phyloP scores from a whole-genome alignment of 2,329 filamentous ascomycete species.

The Colletotrichum spinosum region DNA sequence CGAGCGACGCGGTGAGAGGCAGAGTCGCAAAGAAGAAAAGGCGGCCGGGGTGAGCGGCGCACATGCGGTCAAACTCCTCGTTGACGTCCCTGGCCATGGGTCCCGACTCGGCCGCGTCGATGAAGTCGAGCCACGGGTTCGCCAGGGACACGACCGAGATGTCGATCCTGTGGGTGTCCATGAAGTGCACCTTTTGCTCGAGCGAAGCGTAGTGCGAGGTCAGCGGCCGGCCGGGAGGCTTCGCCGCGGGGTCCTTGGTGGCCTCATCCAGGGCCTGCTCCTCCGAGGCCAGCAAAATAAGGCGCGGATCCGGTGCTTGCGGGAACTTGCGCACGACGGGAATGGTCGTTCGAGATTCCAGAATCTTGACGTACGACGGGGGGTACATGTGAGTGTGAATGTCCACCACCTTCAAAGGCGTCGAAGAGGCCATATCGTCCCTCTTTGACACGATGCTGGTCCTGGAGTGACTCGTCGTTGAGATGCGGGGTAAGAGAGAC shows the following conservation, averaged over 20 bases:
- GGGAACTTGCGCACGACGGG: constrained; percentile 78
- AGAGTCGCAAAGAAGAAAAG: constrained; percentile 88
- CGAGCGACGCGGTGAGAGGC: constrained; percentile 76
- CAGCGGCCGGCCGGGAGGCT: constrained; percentile 81
- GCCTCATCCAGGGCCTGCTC: constrained; percentile 60
- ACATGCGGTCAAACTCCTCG: constrained; percentile 80
- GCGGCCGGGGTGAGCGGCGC: constrained; percentile 71
- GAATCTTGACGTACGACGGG: constrained; percentile 70
- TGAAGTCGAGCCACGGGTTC: constrained; percentile 94
- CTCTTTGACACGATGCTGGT: background rate
- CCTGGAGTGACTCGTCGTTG: background rate
- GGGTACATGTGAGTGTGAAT: constrained; percentile 79
- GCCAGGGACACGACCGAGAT: constrained; percentile 89
- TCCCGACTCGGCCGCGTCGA: constrained; percentile 70
- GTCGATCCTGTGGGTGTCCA: constrained; percentile 85
- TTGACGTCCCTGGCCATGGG: constrained; percentile 77
- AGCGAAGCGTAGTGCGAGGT: constrained; percentile 87
- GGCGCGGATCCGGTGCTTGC: constrained; percentile 66
- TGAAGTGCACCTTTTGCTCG: constrained; percentile 84
- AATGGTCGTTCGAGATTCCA: constrained; percentile 70
- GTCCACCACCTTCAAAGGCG: constrained; percentile 64
- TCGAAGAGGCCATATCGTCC: constrained; percentile 48
- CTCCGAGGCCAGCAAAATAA: constrained; percentile 72
- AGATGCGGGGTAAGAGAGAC: constrained; percentile 3
- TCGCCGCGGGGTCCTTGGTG: constrained; percentile 63